These are phyloP conservation scores for Suillus subaureus DNA, from an alignment of 768 basidiomycete species.

Conservation along the genomic window DNA sequence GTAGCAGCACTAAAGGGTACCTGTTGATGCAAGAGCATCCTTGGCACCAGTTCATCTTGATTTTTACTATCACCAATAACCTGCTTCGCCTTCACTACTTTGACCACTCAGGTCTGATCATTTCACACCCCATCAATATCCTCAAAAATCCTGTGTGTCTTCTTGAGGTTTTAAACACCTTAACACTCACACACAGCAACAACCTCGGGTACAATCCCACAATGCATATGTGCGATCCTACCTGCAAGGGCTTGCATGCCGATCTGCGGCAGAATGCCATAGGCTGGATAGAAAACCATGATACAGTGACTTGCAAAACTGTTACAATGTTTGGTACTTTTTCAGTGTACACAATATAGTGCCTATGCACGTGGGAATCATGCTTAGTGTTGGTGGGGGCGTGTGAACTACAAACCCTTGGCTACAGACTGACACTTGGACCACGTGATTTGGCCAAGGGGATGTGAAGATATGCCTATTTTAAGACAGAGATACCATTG, in stretches of 20 bases:
- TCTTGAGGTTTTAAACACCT: neutral
- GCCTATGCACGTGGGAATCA: too few species aligned
- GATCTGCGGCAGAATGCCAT: neutral
- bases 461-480: too few species aligned
- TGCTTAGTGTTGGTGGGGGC: too few species aligned
- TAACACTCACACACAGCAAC: neutral
- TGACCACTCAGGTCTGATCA: too few species aligned
- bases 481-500: too few species aligned
- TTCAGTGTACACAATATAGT: too few species aligned
- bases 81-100: neutral
- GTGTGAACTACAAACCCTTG: too few species aligned
- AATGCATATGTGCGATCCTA: too few species aligned
- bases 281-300: neutral
- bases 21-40: neutral
- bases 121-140: neutral
- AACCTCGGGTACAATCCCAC: neutral
- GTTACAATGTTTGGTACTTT: too few species aligned
- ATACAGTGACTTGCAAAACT: too few species aligned
- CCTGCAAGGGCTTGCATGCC: neutral
- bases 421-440: too few species aligned
- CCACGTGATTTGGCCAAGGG: too few species aligned
- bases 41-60: neutral
- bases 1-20: slow-evolving; percentile 2
- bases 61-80: neutral
- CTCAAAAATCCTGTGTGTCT: neutral